These are phyloP conservation scores for Trebouxia sp. DNA, from an alignment of 139 green algal species.

Conservation along the genomic window DNA sequence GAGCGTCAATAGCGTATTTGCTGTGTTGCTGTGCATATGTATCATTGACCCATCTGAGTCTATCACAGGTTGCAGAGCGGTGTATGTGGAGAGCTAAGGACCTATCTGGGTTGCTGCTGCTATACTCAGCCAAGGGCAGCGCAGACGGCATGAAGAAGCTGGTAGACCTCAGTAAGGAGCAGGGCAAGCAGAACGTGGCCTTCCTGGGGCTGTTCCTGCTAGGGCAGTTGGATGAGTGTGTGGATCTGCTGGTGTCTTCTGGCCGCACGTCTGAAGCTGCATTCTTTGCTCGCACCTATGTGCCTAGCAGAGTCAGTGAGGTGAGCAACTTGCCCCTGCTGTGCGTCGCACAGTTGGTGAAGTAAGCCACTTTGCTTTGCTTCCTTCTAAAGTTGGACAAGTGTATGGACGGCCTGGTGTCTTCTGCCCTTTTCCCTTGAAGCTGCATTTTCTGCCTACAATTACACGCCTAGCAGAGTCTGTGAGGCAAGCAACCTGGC, in stretches of 20 bases:
- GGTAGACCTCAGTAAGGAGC: constrained; percentile 24
- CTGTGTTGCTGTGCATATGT: not conserved
- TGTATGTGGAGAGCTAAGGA: constrained; percentile 82
- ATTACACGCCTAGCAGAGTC: too few relatives aligned
- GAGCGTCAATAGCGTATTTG: not conserved
- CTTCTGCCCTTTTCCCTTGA: too few relatives aligned
- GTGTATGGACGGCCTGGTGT: too few relatives aligned
- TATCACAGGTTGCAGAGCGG: constrained; percentile 53
- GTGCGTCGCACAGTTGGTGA: too few relatives aligned
- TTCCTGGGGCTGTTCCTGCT: constrained; percentile 91
- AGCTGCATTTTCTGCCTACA: too few relatives aligned
- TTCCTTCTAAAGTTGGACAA: too few relatives aligned
- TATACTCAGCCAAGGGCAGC: constrained; percentile 57
- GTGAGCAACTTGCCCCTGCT: constrained; percentile 18
- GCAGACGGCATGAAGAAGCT: constrained; percentile 51
- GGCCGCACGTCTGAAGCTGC: constrained; percentile 92
- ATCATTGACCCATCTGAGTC: not conserved
- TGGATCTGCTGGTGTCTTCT: constrained; percentile 73
- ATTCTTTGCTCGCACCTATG: constrained; percentile 95
- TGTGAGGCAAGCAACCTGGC: too few relatives aligned
- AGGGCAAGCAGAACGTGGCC: constrained; percentile 85
- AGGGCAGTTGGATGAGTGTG: constrained; percentile 74
- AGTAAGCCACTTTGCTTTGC: too few relatives aligned
- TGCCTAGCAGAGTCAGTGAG: constrained; percentile 73
- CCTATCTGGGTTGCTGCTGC: constrained; percentile 88